These are phyloP conservation scores for Chytriomyces sp. DNA, from an alignment of 192 early-diverging fungal genomes.

Conservation along the genomic window DNA sequence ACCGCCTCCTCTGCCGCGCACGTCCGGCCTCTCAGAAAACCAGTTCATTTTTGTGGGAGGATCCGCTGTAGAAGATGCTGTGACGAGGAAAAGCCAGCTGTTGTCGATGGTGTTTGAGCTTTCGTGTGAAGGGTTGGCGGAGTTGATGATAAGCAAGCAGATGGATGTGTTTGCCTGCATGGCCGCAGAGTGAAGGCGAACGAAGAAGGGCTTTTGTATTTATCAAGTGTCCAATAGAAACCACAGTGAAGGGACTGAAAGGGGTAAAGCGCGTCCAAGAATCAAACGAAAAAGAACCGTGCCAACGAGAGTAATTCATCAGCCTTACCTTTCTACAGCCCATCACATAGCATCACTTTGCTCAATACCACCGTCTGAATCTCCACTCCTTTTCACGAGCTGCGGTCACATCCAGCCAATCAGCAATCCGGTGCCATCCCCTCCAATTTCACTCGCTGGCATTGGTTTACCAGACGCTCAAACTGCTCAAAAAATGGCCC, in stretches of 20 bases:
- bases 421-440: too few species aligned
- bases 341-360: conserved; percentile 30
- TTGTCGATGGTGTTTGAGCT: background rate
- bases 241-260: too few species aligned
- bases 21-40: background rate
- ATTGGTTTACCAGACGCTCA: conserved; percentile 40
- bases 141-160: background rate
- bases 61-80: background rate
- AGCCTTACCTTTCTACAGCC: background rate
- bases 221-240: background rate
- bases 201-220: background rate
- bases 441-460: too few species aligned
- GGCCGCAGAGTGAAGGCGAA: background rate
- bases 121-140: background rate
- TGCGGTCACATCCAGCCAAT: conserved; percentile 44
- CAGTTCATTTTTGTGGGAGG: background rate
- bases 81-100: background rate
- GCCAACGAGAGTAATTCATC: background rate
- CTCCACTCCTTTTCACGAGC: conserved; percentile 43
- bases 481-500: conserved; percentile 42
- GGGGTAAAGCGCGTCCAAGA: background rate
- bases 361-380: conserved; percentile 47
- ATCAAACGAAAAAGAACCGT: background rate
- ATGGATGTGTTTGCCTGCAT: background rate
- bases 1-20: background rate